phyloP scores from a whole-genome alignment of 2,329 filamentous ascomycete species.

The Cercospora sp. region DNA sequence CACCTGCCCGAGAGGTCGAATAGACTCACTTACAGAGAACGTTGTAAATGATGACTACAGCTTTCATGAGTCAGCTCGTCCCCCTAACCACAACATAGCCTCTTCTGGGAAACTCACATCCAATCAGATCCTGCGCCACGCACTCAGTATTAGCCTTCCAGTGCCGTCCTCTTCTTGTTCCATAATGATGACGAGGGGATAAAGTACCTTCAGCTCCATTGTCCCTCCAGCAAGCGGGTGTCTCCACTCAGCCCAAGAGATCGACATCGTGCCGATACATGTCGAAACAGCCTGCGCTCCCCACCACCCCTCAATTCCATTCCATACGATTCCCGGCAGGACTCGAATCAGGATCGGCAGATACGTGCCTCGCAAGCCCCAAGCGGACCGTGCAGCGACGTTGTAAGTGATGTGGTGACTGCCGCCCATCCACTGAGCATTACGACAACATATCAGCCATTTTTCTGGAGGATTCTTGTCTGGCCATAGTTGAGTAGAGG shows the following conservation, averaged over 20 bases:
- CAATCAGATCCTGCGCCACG: slow-evolving; percentile 17
- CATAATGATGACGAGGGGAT: too few species aligned
- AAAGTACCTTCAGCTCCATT: slow-evolving; percentile 17
- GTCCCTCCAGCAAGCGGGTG: slow-evolving; percentile 19
- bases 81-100: background rate
- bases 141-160: background rate
- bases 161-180: background rate
- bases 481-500: too few species aligned
- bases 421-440: slow-evolving; percentile 16
- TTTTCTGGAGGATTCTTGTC: too few species aligned
- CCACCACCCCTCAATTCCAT: slow-evolving; percentile 23
- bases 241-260: slow-evolving; percentile 20
- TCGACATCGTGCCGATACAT: slow-evolving; percentile 21
- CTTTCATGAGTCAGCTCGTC: background rate
- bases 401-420: slow-evolving; percentile 21
- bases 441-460: too few species aligned
- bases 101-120: slow-evolving; percentile 4
- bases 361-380: slow-evolving; percentile 20
- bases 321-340: slow-evolving; percentile 22
- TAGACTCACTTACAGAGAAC: slow-evolving; percentile 9
- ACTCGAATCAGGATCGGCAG: slow-evolving; percentile 19
- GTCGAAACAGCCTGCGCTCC: slow-evolving; percentile 20
- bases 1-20: background rate
- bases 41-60: slow-evolving; percentile 19
- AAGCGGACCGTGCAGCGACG: slow-evolving; percentile 17